Conservation (phyloP, 805 yeast species). For the Barnettozyma wickerhamii region DNA sequence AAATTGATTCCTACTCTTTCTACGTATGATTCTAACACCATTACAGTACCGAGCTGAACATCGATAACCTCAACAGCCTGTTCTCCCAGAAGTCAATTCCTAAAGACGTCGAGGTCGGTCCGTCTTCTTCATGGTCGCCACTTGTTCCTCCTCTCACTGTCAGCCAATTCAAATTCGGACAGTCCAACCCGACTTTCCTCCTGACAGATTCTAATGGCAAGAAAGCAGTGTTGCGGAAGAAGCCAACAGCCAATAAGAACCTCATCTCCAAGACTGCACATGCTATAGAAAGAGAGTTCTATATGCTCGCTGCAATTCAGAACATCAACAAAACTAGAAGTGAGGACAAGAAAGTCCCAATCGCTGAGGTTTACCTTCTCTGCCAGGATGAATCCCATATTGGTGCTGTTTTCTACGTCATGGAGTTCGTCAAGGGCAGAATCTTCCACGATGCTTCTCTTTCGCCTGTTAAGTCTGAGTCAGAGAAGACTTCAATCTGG, state of each 20-base stretch:
- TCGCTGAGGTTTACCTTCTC: slow-evolving; percentile 47
- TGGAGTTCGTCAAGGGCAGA: slow-evolving; percentile 56
- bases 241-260: slow-evolving; percentile 47
- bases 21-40: no score
- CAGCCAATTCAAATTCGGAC: slow-evolving; percentile 58
- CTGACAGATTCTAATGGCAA: slow-evolving; percentile 36
- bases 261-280: slow-evolving; percentile 55
- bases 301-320: slow-evolving; percentile 39
- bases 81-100: slow-evolving; percentile 15
- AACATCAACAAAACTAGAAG: slow-evolving; percentile 20
- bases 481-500: slow-evolving; percentile 37
- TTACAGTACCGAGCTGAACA: slow-evolving; percentile 27
- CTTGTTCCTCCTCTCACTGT: slow-evolving; percentile 30
- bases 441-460: slow-evolving; percentile 52
- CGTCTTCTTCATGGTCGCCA: slow-evolving; percentile 19
- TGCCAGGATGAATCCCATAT: slow-evolving; percentile 53
- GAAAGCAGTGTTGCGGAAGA: slow-evolving; percentile 48
- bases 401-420: slow-evolving; percentile 55
- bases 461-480: slow-evolving; percentile 28
- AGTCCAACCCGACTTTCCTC: slow-evolving; percentile 59
- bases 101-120: slow-evolving; percentile 14
- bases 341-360: slow-evolving; percentile 37
- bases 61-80: slow-evolving; percentile 23
- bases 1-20: no score
- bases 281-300: slow-evolving; percentile 58